Base-by-base conservation (phyloP, 2,329 filamentous ascomycete species). In the Pseudogymnoascus sp. region DNA sequence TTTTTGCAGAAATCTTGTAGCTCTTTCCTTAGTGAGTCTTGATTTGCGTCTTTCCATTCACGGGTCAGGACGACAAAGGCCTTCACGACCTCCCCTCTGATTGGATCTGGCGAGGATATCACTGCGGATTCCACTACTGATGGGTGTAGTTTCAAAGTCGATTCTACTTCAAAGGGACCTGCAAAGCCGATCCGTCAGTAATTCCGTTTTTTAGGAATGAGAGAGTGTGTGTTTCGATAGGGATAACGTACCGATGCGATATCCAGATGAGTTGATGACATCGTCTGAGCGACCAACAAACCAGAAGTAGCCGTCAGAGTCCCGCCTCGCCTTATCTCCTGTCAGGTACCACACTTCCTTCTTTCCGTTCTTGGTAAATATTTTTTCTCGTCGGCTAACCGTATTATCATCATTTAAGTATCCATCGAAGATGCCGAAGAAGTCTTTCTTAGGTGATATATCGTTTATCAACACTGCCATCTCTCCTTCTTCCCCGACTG, bases 161-260 rank as follows among this genome's bases (percentile, higher is more conserved):
- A 77, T 66, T 77, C 76, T 34, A 77, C 73, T 70, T 77, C 76
- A 66, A 77, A 77, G 0, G 75, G 76, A 6, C 76, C 73, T 73
- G 47, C 42, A 63, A 39, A 39, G 51, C n/a, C 29, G 21, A 21
- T 11, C 12, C 16, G 54, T 37, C 12, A 18, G 34, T 40, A 18
- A 39, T 29, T 14, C 1, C 61, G 7, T n/a, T 11, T n/a, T 26
- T 18, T 12, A 1, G 2, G 4, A 18, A n/a, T 16, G 4, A 4
- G 31, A 23, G 5, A 26, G 12, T 11, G 26, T 26, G 26, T n/a
- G 11, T 23, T 29, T 47, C 21, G 12, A 47, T 23, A 47, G 2
- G 12, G 8, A 4, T 51, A 42, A 64, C 67, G 60, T 64, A 72
- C 71, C 74, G 21, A 76, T 75, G 26, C 76, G 70, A 66, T 77